Evolutionary conservation across 805 yeast genomes (phyloP).

Genomic region (Candida quercuum): DNA sequence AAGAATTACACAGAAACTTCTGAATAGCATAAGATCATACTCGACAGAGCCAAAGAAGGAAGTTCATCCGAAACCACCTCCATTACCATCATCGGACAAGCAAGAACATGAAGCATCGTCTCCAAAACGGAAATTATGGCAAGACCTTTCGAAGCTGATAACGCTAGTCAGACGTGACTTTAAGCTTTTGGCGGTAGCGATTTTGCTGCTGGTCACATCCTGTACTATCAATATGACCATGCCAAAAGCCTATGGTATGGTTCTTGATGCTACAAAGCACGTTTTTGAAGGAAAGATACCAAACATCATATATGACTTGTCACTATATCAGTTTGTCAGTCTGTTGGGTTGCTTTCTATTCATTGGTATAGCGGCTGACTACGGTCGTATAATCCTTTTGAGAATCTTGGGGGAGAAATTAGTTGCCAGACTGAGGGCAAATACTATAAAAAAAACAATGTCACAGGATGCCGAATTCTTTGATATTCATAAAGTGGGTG

Average conservation of each 20-base stretch:
- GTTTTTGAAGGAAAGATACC: constrained; percentile 26
- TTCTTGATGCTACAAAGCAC: constrained; percentile 43
- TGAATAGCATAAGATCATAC: too few species aligned
- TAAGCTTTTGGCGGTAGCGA: constrained; percentile 37
- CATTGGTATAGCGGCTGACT: constrained; percentile 67
- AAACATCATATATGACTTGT: constrained; percentile 43
- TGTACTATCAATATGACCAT: constrained; percentile 46
- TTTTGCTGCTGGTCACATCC: constrained; percentile 39
- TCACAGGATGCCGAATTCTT: constrained; percentile 90
- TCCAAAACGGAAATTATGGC: constrained; percentile 8
- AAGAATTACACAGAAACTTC: too few species aligned
- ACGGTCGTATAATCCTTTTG: constrained; percentile 64
- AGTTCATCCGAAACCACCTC: too few species aligned
- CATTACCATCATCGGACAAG: too few species aligned
- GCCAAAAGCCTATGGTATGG: constrained; percentile 52
- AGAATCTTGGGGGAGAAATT: constrained; percentile 80
- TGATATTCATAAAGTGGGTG: constrained; percentile 93
- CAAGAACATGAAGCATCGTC: background rate
- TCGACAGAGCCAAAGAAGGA: too few species aligned
- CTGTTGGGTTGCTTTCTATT: constrained; percentile 38
- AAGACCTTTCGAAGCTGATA: constrained; percentile 32
- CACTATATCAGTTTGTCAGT: constrained; percentile 55
- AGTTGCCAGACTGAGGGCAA: constrained; percentile 76
- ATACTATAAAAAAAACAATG: constrained; percentile 70
- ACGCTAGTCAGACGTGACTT: constrained; percentile 40